A percentile compares a stretch with the other conserved stretches of the same genome.
Evolutionary conservation across 2,329 filamentous ascomycete species (phyloP).

Genomic region (Aureobasidium leucospermi): DNA sequence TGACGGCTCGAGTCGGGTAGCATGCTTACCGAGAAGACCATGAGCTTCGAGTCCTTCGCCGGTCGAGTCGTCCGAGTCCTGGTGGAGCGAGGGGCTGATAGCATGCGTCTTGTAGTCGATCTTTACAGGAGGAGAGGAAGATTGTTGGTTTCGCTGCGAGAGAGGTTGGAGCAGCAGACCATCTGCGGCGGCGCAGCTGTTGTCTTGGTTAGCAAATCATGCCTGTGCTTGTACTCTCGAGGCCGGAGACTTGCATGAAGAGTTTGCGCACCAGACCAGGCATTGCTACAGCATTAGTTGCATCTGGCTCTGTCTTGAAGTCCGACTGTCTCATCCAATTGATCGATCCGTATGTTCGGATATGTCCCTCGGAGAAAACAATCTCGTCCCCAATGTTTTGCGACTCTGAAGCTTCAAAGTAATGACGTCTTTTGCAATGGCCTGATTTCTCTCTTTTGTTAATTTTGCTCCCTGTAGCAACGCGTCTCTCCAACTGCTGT

Average conservation of each 20-base stretch:
- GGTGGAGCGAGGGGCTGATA: constrained; percentile 41
- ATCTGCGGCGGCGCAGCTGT: constrained; percentile 59
- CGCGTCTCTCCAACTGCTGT: not conserved
- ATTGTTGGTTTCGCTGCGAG: constrained; percentile 37
- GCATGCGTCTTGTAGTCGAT: constrained; percentile 60
- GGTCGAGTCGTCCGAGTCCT: constrained; percentile 31
- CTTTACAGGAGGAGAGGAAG: constrained; percentile 53
- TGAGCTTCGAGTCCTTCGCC: constrained; percentile 38
- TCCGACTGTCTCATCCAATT: not conserved
- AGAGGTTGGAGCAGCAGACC: constrained; percentile 74
- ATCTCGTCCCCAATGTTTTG: constrained; percentile 7
- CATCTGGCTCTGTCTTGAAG: not conserved
- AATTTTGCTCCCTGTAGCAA: constrained; percentile 11
- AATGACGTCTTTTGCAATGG: constrained; percentile 6
- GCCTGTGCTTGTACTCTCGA: not conserved
- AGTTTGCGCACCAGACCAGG: constrained; percentile 72
- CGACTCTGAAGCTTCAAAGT: constrained; percentile 1
- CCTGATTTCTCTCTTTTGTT: not conserved
- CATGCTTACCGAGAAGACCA: constrained; percentile 48
- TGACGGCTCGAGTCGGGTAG: too few relatives aligned
- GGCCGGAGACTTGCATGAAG: constrained; percentile 46
- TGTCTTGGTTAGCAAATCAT: not conserved
- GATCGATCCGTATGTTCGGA: not conserved
- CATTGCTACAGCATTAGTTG: constrained; percentile 43
- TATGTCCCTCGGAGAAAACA: not conserved